Base-by-base conservation (phyloP, 2,329 filamentous ascomycete genomes). In the Claviceps pazoutovae region DNA sequence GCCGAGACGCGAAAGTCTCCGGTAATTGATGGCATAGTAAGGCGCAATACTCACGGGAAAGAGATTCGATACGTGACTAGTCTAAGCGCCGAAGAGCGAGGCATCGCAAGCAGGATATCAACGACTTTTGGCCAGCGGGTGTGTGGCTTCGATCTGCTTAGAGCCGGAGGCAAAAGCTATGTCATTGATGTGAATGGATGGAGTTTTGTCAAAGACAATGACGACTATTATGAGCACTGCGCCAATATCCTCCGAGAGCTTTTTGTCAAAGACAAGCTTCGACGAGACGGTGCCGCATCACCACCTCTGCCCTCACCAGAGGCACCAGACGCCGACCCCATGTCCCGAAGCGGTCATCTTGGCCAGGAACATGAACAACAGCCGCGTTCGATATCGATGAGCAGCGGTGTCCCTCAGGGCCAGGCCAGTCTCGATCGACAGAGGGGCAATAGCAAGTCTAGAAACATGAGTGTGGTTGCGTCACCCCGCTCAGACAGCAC, bases 161-260 rank as follows among this genome's bases (percentile, higher is more conserved):
- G 94, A 30, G 88, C 90, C 13, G 83, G 82, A 48, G 88, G 89
- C 16, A 88, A 88, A 66, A 97, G 91, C 65, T 98, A 88, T 68
- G 93, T 98, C 48, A 98, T 98, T 58, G 93, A 98, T 61, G 93
- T 98, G 60, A 98, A 98, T 66, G 93, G 93, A 13, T 98, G 94
- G 94, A 97, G 91, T 64, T 98, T 98, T 62, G 93, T 98, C 66
- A 98, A 98, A 66, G 94, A 98, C 66, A 98, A 98, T 61, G 91
- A 96, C 56, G 90, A 95, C 55, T 98, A 98, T 67, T 98, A 98
- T 65, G 87, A 97, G 62, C 88, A 88, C 62, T 93, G 85, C 59
- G 82, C 93, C 21, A 83, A 75, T 54, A 95, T 97, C 48, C 72
- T 98, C 49, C 87, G 83, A 62, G 84, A 93, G 6, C 87, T 94